These are phyloP conservation scores for Asterochloris sp. DNA, from an alignment of 139 green algal genomes.

Conservation along the genomic window DNA sequence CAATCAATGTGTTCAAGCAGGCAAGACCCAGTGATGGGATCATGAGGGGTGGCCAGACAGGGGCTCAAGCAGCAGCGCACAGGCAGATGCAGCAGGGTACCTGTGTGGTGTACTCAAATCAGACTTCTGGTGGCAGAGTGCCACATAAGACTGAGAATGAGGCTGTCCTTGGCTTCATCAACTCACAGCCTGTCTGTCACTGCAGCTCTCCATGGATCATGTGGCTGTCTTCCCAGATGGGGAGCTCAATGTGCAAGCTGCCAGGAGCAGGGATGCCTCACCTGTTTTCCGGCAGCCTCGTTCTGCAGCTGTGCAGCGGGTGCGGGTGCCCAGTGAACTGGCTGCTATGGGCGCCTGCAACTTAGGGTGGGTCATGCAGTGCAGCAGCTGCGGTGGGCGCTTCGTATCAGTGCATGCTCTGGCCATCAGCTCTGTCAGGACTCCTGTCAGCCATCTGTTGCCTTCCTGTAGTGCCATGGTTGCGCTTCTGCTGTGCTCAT, in stretches of 20 bases:
- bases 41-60: background rate
- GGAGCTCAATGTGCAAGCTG: constrained; percentile 73
- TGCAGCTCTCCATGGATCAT: constrained; percentile 68
- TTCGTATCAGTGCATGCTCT: too few species aligned
- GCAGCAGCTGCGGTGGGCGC: too few species aligned
- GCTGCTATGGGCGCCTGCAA: too few species aligned
- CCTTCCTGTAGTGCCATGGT: too few species aligned
- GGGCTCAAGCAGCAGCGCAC: background rate
- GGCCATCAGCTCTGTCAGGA: too few species aligned
- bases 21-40: background rate
- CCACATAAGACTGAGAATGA: background rate
- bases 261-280: constrained; percentile 25
- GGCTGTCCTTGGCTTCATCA: too few species aligned
- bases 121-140: background rate
- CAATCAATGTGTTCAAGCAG: background rate
- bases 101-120: background rate
- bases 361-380: too few species aligned
- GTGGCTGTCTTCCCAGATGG: constrained; percentile 82
- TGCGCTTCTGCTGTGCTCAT: too few species aligned
- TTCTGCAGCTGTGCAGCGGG: background rate
- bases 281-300: background rate
- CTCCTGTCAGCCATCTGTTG: too few species aligned
- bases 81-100: background rate
- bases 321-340: background rate
- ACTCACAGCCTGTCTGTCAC: too few species aligned